Percentiles rank a stretch among this genome's conserved stretches.
phyloP scores from a whole-genome alignment of 257 asterid species.

The Echium plantagineum region DNA sequence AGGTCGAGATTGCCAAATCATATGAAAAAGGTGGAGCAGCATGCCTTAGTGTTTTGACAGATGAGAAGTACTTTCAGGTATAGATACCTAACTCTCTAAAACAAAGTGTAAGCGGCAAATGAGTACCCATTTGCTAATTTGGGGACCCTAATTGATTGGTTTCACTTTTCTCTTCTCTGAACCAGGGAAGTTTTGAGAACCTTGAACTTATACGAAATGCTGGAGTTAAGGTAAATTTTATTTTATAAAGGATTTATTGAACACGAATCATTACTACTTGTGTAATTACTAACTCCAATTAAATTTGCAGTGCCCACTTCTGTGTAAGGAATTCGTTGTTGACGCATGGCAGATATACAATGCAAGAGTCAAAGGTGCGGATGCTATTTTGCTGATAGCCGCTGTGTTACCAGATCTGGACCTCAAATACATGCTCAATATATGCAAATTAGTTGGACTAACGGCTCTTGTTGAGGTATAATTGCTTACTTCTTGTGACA shows the following conservation, averaged over 20 bases:
- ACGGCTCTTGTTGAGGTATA: slow-evolving; percentile 76
- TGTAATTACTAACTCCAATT: not conserved
- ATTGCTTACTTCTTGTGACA: slow-evolving; percentile 1
- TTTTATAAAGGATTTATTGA: slow-evolving; percentile 5
- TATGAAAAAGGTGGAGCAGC: slow-evolving; percentile 95
- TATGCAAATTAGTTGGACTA: slow-evolving; percentile 72
- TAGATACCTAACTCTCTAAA: slow-evolving; percentile 4
- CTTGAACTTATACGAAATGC: slow-evolving; percentile 61
- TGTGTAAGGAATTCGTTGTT: slow-evolving; percentile 78
- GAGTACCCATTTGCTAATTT: not conserved
- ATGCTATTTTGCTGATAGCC: slow-evolving; percentile 78
- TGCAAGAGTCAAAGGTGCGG: slow-evolving; percentile 86
- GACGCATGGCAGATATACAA: slow-evolving; percentile 84
- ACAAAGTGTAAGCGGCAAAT: not conserved
- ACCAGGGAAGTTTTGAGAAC: slow-evolving; percentile 82
- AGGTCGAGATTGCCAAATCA: slow-evolving; percentile 89
- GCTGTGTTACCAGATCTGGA: slow-evolving; percentile 77
- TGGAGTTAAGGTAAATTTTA: slow-evolving; percentile 50
- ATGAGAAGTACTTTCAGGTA: slow-evolving; percentile 74
- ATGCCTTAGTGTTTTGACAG: slow-evolving; percentile 87
- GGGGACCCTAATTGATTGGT: slow-evolving; percentile 1
- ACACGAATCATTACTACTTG: not conserved
- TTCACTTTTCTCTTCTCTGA: slow-evolving; percentile 2
- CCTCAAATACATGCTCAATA: slow-evolving; percentile 71
- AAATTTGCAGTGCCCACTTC: slow-evolving; percentile 65